Evolutionary conservation across 768 basidiomycete genomes (phyloP).

Genomic region (Auricularia auricula-judae): DNA sequence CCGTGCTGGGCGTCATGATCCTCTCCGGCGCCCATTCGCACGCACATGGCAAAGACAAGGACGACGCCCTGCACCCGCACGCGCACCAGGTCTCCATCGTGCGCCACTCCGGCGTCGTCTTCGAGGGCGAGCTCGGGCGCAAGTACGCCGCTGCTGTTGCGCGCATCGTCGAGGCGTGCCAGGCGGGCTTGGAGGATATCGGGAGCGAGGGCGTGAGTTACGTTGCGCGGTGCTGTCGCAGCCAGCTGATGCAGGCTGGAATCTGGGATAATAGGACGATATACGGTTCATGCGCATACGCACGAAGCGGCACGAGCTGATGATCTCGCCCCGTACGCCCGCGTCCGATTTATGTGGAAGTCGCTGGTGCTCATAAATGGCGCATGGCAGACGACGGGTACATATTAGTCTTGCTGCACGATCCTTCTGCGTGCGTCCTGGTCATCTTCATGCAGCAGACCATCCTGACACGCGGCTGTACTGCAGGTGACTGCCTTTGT

Average conservation of each 20-base stretch:
- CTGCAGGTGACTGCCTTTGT: no score
- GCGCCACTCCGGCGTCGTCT: constrained; percentile 72
- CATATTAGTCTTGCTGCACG: constrained; percentile 74
- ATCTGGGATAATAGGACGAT: constrained; percentile 48
- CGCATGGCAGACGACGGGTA: constrained; percentile 54
- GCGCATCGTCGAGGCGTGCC: constrained; percentile 68
- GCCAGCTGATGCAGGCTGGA: not conserved
- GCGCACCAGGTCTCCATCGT: constrained; percentile 57
- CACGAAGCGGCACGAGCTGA: constrained; percentile 82
- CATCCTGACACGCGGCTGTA: no score
- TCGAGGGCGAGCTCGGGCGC: constrained; percentile 73
- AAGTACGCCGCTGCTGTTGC: constrained; percentile 65
- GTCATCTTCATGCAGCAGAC: not conserved
- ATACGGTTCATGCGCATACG: constrained; percentile 83
- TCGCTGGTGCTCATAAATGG: not conserved
- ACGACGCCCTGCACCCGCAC: constrained; percentile 22
- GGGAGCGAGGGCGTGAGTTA: constrained; percentile 33
- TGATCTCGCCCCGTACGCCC: constrained; percentile 82
- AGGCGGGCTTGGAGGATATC: constrained; percentile 68
- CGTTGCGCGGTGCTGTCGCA: not conserved
- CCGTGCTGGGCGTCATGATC: constrained; percentile 80
- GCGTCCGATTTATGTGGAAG: not conserved
- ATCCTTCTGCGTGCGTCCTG: constrained; percentile 42
- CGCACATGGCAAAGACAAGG: not conserved
- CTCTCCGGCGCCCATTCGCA: constrained; percentile 54